Percentiles rank a stretch among this genome's conserved stretches.
Conservation (phyloP, 164 flowering plant species). For the Chimonanthus salicifolius region DNA sequence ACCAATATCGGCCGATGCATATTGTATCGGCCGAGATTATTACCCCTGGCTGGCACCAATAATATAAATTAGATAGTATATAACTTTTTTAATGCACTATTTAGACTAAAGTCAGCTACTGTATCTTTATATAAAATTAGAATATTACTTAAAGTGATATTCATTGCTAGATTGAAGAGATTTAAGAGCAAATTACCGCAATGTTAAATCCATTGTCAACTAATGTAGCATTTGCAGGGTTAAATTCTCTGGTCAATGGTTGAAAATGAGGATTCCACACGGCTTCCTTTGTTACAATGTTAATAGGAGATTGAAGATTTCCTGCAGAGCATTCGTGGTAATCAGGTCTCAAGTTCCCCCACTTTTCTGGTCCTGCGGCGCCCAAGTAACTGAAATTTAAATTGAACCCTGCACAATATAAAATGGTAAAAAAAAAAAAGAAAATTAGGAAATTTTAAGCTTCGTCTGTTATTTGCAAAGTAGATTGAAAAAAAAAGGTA, state of each 20-base stretch:
- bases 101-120: too few relatives aligned
- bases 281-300: conserved; percentile 26
- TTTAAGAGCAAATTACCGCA: conserved; percentile 28
- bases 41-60: neutral
- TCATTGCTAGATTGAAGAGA: neutral
- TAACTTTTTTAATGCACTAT: too few relatives aligned
- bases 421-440: too few relatives aligned
- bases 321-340: conserved; percentile 34
- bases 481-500: too few relatives aligned
- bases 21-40: too few relatives aligned
- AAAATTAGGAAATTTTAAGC: too few relatives aligned
- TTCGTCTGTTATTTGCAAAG: too few relatives aligned
- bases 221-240: conserved; percentile 42
- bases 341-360: conserved; percentile 42
- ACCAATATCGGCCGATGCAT: too few relatives aligned
- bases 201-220: conserved; percentile 33
- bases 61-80: too few relatives aligned
- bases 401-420: too few relatives aligned
- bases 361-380: conserved; percentile 30
- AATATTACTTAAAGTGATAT: too few relatives aligned
- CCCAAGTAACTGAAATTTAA: conserved; percentile 34
- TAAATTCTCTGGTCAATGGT: conserved; percentile 36
- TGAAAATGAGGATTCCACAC: conserved; percentile 15
- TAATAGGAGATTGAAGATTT: conserved; percentile 47
- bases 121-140: too few relatives aligned